phyloP scores from a whole-genome alignment of 768 basidiomycete species.

The Leccinum obscurum region DNA sequence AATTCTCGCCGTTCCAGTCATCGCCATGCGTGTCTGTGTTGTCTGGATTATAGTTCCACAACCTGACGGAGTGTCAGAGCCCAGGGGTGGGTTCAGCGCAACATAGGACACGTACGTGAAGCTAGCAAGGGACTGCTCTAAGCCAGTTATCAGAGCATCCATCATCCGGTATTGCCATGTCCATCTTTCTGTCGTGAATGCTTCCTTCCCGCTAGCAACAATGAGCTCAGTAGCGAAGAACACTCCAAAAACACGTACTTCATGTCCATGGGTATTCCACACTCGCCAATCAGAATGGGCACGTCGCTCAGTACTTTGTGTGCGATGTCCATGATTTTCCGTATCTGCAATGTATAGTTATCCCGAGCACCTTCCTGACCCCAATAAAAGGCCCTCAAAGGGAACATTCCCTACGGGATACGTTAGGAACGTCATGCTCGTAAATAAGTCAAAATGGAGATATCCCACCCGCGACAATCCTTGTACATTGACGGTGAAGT shows the following conservation, averaged over 20 bases:
- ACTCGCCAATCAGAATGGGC: constrained; percentile 89
- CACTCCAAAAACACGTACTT: constrained; percentile 57
- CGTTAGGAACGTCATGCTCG: constrained; percentile 7
- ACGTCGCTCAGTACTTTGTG: constrained; percentile 73
- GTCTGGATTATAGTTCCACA: constrained; percentile 94
- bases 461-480: constrained; percentile 75
- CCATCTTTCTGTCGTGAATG: constrained; percentile 73
- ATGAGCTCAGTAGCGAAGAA: neutral
- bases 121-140: constrained; percentile 74
- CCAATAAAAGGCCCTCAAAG: constrained; percentile 80
- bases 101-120: constrained; percentile 68
- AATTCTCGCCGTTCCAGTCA: constrained; percentile 96
- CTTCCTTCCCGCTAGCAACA: constrained; percentile 57
- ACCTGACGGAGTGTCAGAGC: constrained; percentile 39
- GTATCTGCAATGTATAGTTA: constrained; percentile 82
- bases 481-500: constrained; percentile 92
- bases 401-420: constrained; percentile 74
- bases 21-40: constrained; percentile 83
- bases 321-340: constrained; percentile 70
- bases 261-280: constrained; percentile 96
- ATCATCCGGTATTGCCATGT: constrained; percentile 88
- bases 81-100: neutral
- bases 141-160: constrained; percentile 85
- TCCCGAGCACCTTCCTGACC: constrained; percentile 78
- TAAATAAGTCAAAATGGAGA: neutral